phyloP scores from a whole-genome alignment of 768 basidiomycete genomes.

The Tephrocybe sp. region DNA sequence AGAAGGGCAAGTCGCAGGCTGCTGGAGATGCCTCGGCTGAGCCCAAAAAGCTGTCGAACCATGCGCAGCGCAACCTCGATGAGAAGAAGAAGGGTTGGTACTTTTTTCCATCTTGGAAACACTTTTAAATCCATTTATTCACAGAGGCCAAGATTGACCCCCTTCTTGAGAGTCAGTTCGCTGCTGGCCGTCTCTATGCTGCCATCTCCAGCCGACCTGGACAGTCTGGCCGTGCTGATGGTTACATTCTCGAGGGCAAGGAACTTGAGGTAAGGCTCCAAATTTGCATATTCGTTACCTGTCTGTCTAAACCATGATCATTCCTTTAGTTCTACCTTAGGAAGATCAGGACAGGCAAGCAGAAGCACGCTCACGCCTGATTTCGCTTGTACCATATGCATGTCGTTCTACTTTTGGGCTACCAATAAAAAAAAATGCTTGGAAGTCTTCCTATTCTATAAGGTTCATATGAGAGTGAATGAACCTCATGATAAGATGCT shows the following conservation, averaged over 20 bases:
- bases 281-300: background rate
- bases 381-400: constrained; percentile 4
- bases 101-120: background rate
- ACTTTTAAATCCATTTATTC: constrained; percentile 1
- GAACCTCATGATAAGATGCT: too few relatives aligned
- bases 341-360: constrained; percentile 91
- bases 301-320: constrained; percentile 20
- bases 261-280: constrained; percentile 81
- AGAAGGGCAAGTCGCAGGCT: constrained; percentile 73
- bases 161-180: constrained; percentile 86
- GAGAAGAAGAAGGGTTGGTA: constrained; percentile 86
- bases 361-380: constrained; percentile 80
- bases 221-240: constrained; percentile 94
- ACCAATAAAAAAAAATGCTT: constrained; percentile 16
- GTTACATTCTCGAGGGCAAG: constrained; percentile 97
- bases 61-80: constrained; percentile 83
- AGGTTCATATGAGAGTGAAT: background rate
- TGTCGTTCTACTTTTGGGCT: constrained; percentile 7
- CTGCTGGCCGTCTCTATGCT: constrained; percentile 95
- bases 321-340: constrained; percentile 82
- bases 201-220: constrained; percentile 93
- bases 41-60: constrained; percentile 83
- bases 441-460: constrained; percentile 3
- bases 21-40: constrained; percentile 49
- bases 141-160: constrained; percentile 89